Conservation (phyloP, 2,329 filamentous ascomycete genomes). For the Colletotrichum australisinense region DNA sequence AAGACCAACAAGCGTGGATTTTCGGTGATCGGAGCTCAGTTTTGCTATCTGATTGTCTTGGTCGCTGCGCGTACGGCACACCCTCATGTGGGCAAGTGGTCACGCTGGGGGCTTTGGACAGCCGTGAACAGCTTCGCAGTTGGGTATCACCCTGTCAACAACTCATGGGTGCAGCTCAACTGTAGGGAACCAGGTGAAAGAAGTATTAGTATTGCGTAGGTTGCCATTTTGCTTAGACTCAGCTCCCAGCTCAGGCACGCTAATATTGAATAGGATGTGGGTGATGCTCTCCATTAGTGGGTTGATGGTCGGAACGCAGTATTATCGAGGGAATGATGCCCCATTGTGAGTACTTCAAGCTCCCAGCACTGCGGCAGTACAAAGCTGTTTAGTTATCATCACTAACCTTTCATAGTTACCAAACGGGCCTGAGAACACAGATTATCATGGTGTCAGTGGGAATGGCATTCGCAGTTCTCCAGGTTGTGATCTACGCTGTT, state of each 20-base stretch:
- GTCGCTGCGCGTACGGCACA: conserved; percentile 53
- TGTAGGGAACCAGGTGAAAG: conserved; percentile 57
- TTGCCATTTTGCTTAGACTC: not conserved
- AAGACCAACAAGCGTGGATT: conserved; percentile 55
- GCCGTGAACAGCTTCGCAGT: conserved; percentile 62
- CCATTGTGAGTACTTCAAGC: conserved; percentile 48
- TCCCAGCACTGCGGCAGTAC: too few species aligned
- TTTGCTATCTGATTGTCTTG: conserved; percentile 56
- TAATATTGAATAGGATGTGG: conserved; percentile 46
- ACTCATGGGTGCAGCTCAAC: conserved; percentile 65
- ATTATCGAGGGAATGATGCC: conserved; percentile 55
- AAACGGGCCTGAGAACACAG: conserved; percentile 55
- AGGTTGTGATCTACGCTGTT: conserved; percentile 50
- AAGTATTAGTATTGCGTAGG: conserved; percentile 61
- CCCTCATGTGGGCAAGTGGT: conserved; percentile 58
- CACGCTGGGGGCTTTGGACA: conserved; percentile 62
- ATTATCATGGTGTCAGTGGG: conserved; percentile 56
- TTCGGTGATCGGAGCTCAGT: conserved; percentile 56
- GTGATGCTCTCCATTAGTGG: conserved; percentile 63
- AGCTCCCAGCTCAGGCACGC: too few species aligned
- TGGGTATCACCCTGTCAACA: conserved; percentile 64
- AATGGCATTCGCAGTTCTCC: conserved; percentile 51
- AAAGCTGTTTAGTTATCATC: not conserved
- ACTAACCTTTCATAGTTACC: conserved; percentile 46
- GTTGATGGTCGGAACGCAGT: conserved; percentile 62